These are phyloP conservation scores for Metschnikowia kunwiensis DNA, from an alignment of 805 yeast genomes.

Conservation along the genomic window DNA sequence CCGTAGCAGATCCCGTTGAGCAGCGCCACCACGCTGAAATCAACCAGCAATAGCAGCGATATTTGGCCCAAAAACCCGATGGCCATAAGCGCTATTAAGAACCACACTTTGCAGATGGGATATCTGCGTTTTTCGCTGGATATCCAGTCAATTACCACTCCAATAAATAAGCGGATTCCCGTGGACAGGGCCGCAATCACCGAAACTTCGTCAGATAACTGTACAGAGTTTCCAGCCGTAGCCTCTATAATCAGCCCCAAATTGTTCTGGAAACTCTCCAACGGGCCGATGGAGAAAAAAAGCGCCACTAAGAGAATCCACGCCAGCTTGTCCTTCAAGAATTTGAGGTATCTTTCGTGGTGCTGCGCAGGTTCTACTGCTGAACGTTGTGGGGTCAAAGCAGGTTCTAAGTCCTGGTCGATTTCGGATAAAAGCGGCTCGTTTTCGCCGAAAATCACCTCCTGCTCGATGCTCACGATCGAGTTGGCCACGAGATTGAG, in stretches of 20 bases:
- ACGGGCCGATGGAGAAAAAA: slow-evolving; percentile 71
- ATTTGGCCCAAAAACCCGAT: slow-evolving; percentile 35
- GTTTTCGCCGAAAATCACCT: slow-evolving; percentile 36
- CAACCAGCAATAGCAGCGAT: slow-evolving; percentile 8
- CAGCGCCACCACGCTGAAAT: slow-evolving; percentile 35
- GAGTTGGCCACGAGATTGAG: slow-evolving; percentile 64
- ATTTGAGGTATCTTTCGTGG: slow-evolving; percentile 30
- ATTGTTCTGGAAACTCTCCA: slow-evolving; percentile 81
- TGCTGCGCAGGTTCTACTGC: slow-evolving; percentile 39
- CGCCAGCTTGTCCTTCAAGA: slow-evolving; percentile 54
- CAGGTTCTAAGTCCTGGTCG: slow-evolving; percentile 13
- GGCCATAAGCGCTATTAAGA: slow-evolving; percentile 24
- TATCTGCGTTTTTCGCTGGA: slow-evolving; percentile 26
- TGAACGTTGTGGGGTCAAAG: slow-evolving; percentile 32
- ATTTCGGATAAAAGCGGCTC: slow-evolving; percentile 15
- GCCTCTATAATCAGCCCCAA: slow-evolving; percentile 68
- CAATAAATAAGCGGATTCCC: slow-evolving; percentile 59
- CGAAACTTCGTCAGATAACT: slow-evolving; percentile 50
- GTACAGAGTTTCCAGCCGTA: slow-evolving; percentile 23
- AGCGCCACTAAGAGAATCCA: slow-evolving; percentile 63
- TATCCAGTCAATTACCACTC: slow-evolving; percentile 64
- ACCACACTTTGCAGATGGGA: slow-evolving; percentile 35
- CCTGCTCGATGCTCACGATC: slow-evolving; percentile 57
- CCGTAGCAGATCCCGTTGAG: slow-evolving; percentile 76
- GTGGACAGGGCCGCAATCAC: slow-evolving; percentile 69